A percentile compares a stretch with the other conserved stretches of the same genome.
These are phyloP conservation scores for Phytophthora citricola DNA, from an alignment of 352 stramenopile genomes.

Conservation along the genomic window DNA sequence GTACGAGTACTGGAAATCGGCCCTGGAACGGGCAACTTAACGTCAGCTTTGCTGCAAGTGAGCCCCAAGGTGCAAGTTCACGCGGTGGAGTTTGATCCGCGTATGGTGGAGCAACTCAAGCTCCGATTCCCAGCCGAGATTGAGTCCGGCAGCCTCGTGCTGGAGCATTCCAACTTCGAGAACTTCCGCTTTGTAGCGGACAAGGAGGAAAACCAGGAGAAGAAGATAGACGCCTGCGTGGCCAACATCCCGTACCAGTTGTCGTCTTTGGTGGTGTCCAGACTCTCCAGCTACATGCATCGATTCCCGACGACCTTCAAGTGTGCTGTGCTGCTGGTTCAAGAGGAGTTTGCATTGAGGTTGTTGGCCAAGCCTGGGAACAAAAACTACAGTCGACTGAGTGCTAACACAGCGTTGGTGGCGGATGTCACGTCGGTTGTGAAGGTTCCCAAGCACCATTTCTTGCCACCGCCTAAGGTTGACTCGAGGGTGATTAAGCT, in stretches of 20 bases:
- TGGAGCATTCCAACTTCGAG: conserved; percentile 58
- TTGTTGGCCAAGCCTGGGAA: conserved; percentile 75
- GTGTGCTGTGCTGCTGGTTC: conserved; percentile 79
- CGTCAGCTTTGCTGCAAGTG: conserved; percentile 68
- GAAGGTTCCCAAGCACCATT: conserved; percentile 64
- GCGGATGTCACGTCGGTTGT: conserved; percentile 70
- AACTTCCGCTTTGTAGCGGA: conserved; percentile 40
- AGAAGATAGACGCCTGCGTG: conserved; percentile 72
- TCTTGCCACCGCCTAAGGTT: conserved; percentile 83
- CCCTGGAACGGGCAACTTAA: conserved; percentile 87
- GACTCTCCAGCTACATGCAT: conserved; percentile 79
- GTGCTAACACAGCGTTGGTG: conserved; percentile 80
- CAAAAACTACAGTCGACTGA: conserved; percentile 85
- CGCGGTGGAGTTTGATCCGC: conserved; percentile 76
- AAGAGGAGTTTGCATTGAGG: conserved; percentile 85
- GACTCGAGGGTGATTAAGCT: conserved; percentile 86
- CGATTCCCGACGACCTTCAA: conserved; percentile 59
- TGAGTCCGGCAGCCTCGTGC: conserved; percentile 31
- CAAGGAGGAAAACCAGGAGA: conserved; percentile 10
- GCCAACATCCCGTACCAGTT: conserved; percentile 91
- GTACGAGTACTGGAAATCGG: conserved; percentile 86
- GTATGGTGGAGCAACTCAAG: conserved; percentile 77
- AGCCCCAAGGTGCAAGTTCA: conserved; percentile 60
- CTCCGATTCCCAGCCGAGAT: conserved; percentile 56
- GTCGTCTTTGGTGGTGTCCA: conserved; percentile 81